Base-by-base conservation (phyloP, 2,329 filamentous ascomycete species). In the Epichloe amarillans region DNA sequence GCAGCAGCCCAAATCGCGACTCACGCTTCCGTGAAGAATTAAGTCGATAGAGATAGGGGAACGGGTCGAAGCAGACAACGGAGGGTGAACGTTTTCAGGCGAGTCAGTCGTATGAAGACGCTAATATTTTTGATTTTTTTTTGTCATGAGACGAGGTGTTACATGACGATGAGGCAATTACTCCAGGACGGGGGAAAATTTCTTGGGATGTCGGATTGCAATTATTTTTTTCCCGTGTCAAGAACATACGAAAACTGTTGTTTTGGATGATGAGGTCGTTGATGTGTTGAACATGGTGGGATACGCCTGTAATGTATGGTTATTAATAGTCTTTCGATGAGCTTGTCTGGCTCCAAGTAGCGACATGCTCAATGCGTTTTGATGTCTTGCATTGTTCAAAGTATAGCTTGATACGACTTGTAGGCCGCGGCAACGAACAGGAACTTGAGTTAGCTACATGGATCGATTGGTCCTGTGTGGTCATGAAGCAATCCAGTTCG, bases 21-120 rank as follows among this genome's bases (percentile, higher is more conserved):
- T 80, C 79, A 39, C 75, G 70, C 56, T 84, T 84, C 56, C 69
- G 68, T 46, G 80, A 84, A 65, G 74, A 76, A 54, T 71, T 82
- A 50, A 60, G 66, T 42, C 57, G 54, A 35, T 65, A 44, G 37
- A 45, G 23, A 38, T 26, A 30, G 30, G 30, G 26, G 30, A 30
- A 11, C 30, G 10, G 30, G 26, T 30, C 26, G 26, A 10, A 30
- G 26, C 26, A 4, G 30, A 30, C 10, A 30, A 30, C 30, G 0
- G 30, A 30, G 30, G 30, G 3, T 30, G 30, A 10, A 11, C 8
- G 30, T 30, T 30, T 30, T 11, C 3, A 30, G 11, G 30, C 8
- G 30, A 30, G 30, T 30, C 8, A 30, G 8, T 4, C 30, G 30
- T 30, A 3, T 30, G 3, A 30, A 10, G 4, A 30, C 30, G 30